phyloP scores from a whole-genome alignment of 2,329 filamentous ascomycete genomes.

The Verticillium longisporum region DNA sequence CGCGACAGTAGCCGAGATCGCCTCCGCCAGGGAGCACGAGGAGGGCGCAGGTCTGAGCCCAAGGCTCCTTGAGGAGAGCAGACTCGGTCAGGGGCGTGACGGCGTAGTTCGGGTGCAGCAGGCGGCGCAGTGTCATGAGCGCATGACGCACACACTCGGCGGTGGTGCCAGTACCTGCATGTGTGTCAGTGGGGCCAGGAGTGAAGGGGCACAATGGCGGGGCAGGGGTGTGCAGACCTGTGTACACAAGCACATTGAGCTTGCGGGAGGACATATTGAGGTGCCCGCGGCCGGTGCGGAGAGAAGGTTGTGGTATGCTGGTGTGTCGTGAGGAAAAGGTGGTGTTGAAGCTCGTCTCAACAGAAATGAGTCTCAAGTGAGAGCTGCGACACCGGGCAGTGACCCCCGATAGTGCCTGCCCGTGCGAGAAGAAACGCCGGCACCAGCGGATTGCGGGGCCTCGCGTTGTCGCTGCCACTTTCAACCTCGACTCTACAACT shows the following conservation, averaged over 20 bases:
- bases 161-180: slow-evolving; percentile 72
- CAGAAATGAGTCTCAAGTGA: background rate
- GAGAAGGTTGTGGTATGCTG: background rate
- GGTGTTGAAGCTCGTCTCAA: background rate
- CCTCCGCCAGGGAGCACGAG: slow-evolving; percentile 90
- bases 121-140: slow-evolving; percentile 75
- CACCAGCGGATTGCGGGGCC: background rate
- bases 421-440: background rate
- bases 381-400: background rate
- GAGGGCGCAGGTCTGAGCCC: slow-evolving; percentile 78
- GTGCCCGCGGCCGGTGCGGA: background rate
- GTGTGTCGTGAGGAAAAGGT: background rate
- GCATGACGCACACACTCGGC: slow-evolving; percentile 85
- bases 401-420: background rate
- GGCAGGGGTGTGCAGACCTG: slow-evolving; percentile 44
- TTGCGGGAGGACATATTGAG: slow-evolving; percentile 55
- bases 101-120: slow-evolving; percentile 86
- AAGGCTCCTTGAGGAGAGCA: slow-evolving; percentile 83
- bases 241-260: slow-evolving; percentile 91
- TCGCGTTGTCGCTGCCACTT: background rate
- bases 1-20: slow-evolving; percentile 86
- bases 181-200: slow-evolving; percentile 6
- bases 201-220: slow-evolving; percentile 17
- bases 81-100: slow-evolving; percentile 78
- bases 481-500: background rate